phyloP scores from a whole-genome alignment of 345 rosid species.

The Lepidium aucheri region DNA sequence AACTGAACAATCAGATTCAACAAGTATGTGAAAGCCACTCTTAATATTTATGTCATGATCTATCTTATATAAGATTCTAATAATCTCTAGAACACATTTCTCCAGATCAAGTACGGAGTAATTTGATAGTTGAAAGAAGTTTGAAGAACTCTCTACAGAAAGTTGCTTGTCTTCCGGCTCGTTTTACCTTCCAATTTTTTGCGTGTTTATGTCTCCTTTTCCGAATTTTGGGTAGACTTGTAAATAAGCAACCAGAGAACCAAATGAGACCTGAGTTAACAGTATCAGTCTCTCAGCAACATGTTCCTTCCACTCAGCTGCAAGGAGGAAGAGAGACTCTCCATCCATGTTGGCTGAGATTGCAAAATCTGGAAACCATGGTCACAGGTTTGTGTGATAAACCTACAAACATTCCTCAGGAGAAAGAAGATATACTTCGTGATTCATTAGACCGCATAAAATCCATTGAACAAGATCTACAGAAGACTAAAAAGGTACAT shows the following conservation, averaged over 20 bases:
- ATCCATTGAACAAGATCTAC: constrained; percentile 77
- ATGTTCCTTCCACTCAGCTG: constrained; percentile 29
- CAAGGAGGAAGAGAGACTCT: constrained; percentile 37
- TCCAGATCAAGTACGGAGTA: constrained; percentile 42
- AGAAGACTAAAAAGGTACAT: constrained; percentile 73
- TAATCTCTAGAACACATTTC: not conserved
- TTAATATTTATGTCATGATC: not conserved
- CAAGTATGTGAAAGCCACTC: constrained; percentile 30
- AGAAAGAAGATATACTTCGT: constrained; percentile 79
- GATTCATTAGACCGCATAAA: constrained; percentile 76
- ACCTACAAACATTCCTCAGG: constrained; percentile 69
- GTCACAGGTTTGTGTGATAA: constrained; percentile 57
- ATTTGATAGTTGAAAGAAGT: constrained; percentile 22
- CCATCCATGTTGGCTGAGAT: constrained; percentile 79
- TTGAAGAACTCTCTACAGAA: constrained; percentile 31
- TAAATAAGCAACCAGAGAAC: constrained; percentile 34
- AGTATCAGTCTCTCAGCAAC: constrained; percentile 31
- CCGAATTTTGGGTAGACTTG: constrained; percentile 35
- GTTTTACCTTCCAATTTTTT: constrained; percentile 41
- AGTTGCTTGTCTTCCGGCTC: constrained; percentile 27
- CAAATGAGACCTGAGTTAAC: constrained; percentile 28
- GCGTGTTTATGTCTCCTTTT: constrained; percentile 41
- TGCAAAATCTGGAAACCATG: constrained; percentile 64
- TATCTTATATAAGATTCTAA: not conserved
- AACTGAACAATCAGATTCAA: constrained; percentile 28